Conservation (phyloP, 2,329 filamentous ascomycete species). For the Aspergillus pseudonomiae region DNA sequence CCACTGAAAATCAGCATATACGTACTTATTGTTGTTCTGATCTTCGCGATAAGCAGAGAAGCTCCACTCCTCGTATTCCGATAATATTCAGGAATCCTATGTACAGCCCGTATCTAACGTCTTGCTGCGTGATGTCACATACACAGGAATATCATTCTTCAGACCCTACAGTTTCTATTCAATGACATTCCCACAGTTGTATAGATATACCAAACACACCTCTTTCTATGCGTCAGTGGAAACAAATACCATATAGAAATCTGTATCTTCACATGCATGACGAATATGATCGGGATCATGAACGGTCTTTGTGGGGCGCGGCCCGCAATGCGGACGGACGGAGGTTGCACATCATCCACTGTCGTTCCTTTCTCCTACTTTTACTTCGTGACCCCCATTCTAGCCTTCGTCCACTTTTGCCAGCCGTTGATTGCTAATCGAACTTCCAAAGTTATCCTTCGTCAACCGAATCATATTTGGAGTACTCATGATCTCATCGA, state of each 20-base stretch:
- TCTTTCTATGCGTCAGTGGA: fast-evolving
- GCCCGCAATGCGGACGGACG: background rate
- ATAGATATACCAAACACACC: background rate
- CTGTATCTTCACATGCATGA: background rate
- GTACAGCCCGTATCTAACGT: background rate
- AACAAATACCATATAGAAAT: background rate
- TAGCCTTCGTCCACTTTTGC: background rate
- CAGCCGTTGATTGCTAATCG: background rate
- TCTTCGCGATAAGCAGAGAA: background rate
- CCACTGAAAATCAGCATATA: background rate
- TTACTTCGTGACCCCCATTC: background rate
- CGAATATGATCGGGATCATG: background rate
- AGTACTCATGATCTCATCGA: background rate
- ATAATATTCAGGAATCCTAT: background rate
- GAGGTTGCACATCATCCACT: background rate
- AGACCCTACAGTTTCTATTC: background rate
- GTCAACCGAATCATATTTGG: background rate
- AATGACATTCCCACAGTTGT: background rate
- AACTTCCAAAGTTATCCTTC: background rate
- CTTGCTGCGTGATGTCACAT: background rate
- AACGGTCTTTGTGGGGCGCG: background rate
- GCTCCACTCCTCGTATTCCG: background rate
- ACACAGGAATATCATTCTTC: background rate
- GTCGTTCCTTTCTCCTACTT: background rate
- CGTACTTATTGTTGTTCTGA: background rate